phyloP scores from a whole-genome alignment of 257 asterid species.

The Solanum dulcamara region DNA sequence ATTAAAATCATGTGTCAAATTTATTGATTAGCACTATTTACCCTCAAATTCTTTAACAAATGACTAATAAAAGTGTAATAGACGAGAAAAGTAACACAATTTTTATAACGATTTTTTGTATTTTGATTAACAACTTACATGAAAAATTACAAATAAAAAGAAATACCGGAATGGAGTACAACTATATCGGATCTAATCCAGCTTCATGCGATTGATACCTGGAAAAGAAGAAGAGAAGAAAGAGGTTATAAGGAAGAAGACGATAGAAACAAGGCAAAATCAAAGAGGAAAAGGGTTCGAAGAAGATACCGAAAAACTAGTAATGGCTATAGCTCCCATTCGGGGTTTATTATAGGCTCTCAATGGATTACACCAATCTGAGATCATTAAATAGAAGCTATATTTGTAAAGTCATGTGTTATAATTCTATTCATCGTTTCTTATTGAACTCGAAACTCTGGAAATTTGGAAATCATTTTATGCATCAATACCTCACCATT shows the following conservation, averaged over 20 bases:
- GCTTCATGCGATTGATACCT: neutral
- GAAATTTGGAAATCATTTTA: neutral
- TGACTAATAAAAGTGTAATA: neutral
- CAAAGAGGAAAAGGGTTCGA: neutral
- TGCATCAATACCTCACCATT: neutral
- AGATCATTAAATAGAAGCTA: neutral
- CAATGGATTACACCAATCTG: neutral
- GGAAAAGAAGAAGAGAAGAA: neutral
- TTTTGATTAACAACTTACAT: neutral
- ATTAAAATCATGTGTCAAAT: neutral
- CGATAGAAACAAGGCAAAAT: neutral
- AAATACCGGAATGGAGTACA: neutral
- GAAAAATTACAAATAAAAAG: neutral
- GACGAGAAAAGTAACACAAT: neutral
- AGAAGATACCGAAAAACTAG: neutral
- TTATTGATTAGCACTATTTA: neutral
- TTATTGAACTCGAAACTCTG: neutral
- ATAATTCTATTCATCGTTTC: neutral
- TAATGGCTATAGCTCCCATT: neutral
- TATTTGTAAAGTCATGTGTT: neutral
- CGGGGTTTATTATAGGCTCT: neutral
- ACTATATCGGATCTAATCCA: neutral
- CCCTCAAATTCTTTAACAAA: neutral
- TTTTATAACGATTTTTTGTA: neutral
- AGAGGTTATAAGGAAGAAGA: neutral